Base-by-base conservation (phyloP, 352 stramenopile genomes). In the Globisporangium nodosum region DNA sequence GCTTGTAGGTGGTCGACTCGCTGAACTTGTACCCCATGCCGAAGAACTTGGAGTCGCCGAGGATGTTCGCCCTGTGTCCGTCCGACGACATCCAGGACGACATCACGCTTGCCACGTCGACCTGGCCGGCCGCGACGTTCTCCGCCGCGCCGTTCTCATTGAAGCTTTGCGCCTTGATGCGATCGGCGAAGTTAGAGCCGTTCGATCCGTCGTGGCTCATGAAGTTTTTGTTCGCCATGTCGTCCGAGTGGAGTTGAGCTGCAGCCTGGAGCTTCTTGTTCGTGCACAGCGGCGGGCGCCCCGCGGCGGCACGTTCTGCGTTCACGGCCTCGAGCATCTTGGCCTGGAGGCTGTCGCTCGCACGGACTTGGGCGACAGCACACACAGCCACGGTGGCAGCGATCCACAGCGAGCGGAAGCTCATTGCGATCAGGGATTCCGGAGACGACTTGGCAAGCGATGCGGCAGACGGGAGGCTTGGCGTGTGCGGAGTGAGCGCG, bases 11-110 rank as follows among this genome's bases (percentile, higher is more conserved):
- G 3, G 54, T 65, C n/a, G 65, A 21, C 0, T 54, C 56, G 56
- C 73, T 85, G 54, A 76, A 80, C 7, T 73, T 73, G 45, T 87
- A 77, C 39, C 74, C 71, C 58, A 68, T 73, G 48, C 56, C 54
- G 58, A 70, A 73, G 50, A 66, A 63, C 47, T 63, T 75, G 60
- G 61, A 67, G 58, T 59, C 27, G 49, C 61, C 55, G 20, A 71
- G 21, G 60, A 71, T 67, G 56, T 71, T 71, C 8, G 47, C 48
- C 13, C 45, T 39, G 49, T 71, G 64, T 16, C 63, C 63, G 0
- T n/a, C 12, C 35, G 63, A 70, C n/a, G 35, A 43, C 56, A 68
- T 68, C 62, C 56, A 68, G 13, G 57, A 56, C 33, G 52, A n/a
- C 53, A 69, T 66, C 9, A 72, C 62, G 2, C 30, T 13, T 15